Base-by-base conservation (phyloP, 345 rosid genomes). In the Melastoma malabathricum region DNA sequence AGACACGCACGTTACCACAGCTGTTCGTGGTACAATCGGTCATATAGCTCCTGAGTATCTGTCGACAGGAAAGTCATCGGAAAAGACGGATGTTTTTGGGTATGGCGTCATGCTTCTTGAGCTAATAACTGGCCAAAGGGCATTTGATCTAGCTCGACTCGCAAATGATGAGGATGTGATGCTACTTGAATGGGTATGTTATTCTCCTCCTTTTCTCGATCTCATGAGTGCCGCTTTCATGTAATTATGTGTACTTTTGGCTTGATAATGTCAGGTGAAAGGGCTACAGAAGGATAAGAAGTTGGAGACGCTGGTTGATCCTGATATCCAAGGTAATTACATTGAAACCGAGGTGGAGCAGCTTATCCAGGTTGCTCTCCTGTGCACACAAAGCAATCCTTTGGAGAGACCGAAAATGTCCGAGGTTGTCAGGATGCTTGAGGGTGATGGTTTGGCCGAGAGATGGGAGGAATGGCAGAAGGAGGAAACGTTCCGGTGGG, bases 71-170 rank as follows among this genome's bases (percentile, higher is more conserved):
- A 78, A 80, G 73, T 84, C 98, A 10, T 75, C 89, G 0, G 98
- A 90, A 76, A 90, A 84, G 73, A 90, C 89, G n/a, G 98, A 90
- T 70, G 98, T 90, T 51, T 90, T 90, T 58, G 96, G 94, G 29
- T 90, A 86, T n/a, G 96, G 96, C 1, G 85, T 86, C 55, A 86
- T 82, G 98, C 98, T 90, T 79, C 96, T 90, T 18, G 98, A 90
- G 65, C 86, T 90, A 52, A 82, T 90, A 50, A 86, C 93, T 16
- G 98, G 98, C 58, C 96, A 86, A 61, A 78, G 85, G 66, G 96
- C 96, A 51, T 83, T 83, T 8, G 94, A 90, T 73, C 90, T 90
- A 65, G 94, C 96, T 72, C 83, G 98, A 61, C 86, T 83, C 58
- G 98, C 98, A 56, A 81, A 83, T 45, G 94, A 90, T 64, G 94